phyloP scores from a whole-genome alignment of 2,329 filamentous ascomycete genomes.

The Monascus ruber region DNA sequence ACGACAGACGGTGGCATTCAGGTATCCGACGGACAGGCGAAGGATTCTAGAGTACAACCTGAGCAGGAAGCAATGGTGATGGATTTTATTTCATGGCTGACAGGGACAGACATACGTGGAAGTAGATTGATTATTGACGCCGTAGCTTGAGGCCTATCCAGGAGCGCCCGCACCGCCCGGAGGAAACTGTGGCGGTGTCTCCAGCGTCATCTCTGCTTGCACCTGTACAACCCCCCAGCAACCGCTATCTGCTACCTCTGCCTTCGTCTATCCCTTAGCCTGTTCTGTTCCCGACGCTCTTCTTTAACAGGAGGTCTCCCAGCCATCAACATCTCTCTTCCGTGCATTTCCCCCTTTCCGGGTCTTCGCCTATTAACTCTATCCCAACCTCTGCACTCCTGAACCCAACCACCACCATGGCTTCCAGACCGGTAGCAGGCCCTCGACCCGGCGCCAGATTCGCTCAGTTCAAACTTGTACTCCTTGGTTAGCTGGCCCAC shows the following conservation, averaged over 20 bases:
- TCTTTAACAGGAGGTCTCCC: no score
- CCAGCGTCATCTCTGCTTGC: background rate
- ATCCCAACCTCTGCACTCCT: constrained; percentile 5
- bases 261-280: no score
- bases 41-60: no score
- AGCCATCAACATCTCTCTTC: background rate
- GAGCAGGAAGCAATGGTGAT: no score
- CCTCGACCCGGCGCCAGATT: constrained; percentile 64
- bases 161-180: background rate
- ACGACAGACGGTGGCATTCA: constrained; percentile 1
- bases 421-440: constrained; percentile 68
- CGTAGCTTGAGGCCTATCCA: background rate
- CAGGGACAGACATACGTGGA: no score
- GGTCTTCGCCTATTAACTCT: constrained; percentile 2
- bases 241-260: no score
- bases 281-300: no score
- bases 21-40: no score
- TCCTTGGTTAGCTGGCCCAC: constrained; percentile 60
- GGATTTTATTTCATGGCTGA: no score
- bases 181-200: background rate
- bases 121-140: no score
- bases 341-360: constrained; percentile 1
- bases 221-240: no score
- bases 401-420: constrained; percentile 50
- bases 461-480: constrained; percentile 96